These are phyloP conservation scores for Thraustochytrium striatum DNA, from an alignment of 352 stramenopile species.

Conservation along the genomic window DNA sequence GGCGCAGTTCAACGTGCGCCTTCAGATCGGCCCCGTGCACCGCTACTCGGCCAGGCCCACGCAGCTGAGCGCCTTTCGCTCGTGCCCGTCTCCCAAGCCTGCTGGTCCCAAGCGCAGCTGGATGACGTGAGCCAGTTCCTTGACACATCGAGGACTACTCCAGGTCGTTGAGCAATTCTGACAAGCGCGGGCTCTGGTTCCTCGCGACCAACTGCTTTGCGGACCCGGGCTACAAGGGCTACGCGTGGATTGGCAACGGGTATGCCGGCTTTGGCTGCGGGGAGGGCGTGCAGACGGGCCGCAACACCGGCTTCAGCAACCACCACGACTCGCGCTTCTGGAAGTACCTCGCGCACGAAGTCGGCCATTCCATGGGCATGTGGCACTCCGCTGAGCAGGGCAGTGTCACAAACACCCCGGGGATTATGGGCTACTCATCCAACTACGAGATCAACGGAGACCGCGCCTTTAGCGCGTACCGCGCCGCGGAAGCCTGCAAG, in stretches of 20 bases:
- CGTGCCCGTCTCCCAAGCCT: too few species aligned
- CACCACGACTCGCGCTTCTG: neutral
- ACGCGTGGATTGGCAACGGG: too few species aligned
- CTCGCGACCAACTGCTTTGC: conserved; percentile 37
- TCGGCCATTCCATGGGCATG: neutral
- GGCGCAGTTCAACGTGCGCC: conserved; percentile 36
- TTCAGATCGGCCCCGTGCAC: neutral
- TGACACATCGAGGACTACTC: neutral
- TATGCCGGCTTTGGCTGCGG: conserved; percentile 7
- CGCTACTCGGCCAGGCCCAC: neutral
- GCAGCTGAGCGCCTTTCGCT: neutral
- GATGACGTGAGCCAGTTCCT: too few species aligned
- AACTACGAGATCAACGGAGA: neutral
- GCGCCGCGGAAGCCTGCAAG: neutral
- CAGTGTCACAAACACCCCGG: conserved; percentile 4
- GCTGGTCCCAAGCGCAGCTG: too few species aligned
- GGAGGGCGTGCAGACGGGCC: neutral
- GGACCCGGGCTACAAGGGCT: neutral
- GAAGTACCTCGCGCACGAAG: conserved; percentile 5
- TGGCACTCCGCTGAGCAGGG: conserved; percentile 15
- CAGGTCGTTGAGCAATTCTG: neutral
- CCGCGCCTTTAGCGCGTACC: neutral
- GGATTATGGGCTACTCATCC: conserved; percentile 30
- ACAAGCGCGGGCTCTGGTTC: conserved; percentile 14
- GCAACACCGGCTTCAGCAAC: neutral